Base-by-base conservation (phyloP, 2,329 filamentous ascomycete species). In the Huntiella bhutanensis region DNA sequence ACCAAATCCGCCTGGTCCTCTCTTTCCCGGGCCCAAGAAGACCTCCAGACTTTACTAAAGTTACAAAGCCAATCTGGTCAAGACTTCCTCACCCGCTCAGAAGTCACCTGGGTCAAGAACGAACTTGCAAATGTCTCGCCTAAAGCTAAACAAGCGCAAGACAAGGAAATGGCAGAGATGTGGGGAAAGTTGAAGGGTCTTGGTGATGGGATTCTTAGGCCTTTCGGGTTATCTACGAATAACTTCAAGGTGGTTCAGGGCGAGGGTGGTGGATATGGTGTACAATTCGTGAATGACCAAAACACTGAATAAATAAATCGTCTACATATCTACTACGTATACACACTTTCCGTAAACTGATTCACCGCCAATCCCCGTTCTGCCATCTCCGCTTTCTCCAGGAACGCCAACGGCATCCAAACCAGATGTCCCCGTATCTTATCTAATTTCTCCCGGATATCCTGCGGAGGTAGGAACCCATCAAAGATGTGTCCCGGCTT, bases 211-310 rank as follows among this genome's bases (percentile, higher is more conserved):
- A 75, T 98, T 12, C 60, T 98, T 43, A 93, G 82, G 58, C 88
- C 88, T 0, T 96, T 96, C 65, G 91, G 91, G 1, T 62, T 98
- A 54, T 92, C 82, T 49, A 96, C 91, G 8, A 80, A 93, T 40
- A 94, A 92, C 59, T 96, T 98, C 58, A 77, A 94, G 52, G 92
- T 96, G 70, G 76, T 81, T 22, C 84, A 95, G 62, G 88, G 95
- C 57, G 82, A 88, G 55, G 82, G 79, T 1, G 91, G 91, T 1
- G 87, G 86, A 0, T 96, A 96, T 62, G 94, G 82, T 61, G 82
- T 98, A 79, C 88, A 87, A 54, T 94, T 96, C 56, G 67, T 71
- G 8, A 58, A 49, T 35, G 41, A 35, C 16, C 43, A 16, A 22
- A 43, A 28, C 33, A 36, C 13, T 17, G 19, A 16, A 40, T n/a